Percentiles rank a stretch among this genome's conserved stretches.
phyloP scores from a whole-genome alignment of 495 filamentous ascomycete genomes.

The Aspergillus olivimuriae region DNA sequence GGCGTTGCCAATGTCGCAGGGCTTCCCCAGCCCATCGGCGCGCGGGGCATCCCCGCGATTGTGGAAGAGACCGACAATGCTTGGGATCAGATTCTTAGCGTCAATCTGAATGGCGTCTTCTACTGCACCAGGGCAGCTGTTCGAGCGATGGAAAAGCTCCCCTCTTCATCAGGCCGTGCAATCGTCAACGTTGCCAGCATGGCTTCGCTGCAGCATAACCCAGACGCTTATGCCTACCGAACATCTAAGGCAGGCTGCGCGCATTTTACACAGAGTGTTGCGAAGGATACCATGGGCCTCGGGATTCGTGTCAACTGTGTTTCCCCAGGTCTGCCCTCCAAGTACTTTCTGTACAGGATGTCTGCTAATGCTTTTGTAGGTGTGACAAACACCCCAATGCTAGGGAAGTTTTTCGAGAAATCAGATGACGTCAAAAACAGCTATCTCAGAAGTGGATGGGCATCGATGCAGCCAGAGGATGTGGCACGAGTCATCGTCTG shows the following conservation, averaged over 20 bases:
- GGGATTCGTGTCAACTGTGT: slow-evolving; percentile 9
- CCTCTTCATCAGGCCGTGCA: neutral
- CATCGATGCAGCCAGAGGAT: neutral
- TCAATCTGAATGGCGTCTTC: slow-evolving; percentile 11
- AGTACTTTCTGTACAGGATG: neutral
- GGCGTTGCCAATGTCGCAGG: slow-evolving; percentile 9
- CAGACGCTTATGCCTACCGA: slow-evolving; percentile 7
- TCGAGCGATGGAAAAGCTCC: slow-evolving; percentile 5
- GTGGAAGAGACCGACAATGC: slow-evolving; percentile 5
- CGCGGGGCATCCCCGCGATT: neutral
- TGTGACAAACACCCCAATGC: slow-evolving; percentile 2
- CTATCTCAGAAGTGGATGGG: neutral
- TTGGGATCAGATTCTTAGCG: neutral
- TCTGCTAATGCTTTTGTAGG: neutral
- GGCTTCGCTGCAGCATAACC: neutral
- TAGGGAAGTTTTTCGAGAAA: neutral
- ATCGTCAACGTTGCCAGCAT: slow-evolving; percentile 10
- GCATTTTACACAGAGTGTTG: slow-evolving; percentile 2
- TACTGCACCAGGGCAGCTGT: slow-evolving; percentile 4
- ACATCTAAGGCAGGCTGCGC: slow-evolving; percentile 4
- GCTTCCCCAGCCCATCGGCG: slow-evolving; percentile 1
- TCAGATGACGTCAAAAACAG: neutral
- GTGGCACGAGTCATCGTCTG: slow-evolving; percentile 6
- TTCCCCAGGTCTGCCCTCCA: slow-evolving; percentile 5
- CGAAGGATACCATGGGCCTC: neutral